phyloP scores from a whole-genome alignment of 2,329 filamentous ascomycete species.

The Lasiodiplodia citricola region DNA sequence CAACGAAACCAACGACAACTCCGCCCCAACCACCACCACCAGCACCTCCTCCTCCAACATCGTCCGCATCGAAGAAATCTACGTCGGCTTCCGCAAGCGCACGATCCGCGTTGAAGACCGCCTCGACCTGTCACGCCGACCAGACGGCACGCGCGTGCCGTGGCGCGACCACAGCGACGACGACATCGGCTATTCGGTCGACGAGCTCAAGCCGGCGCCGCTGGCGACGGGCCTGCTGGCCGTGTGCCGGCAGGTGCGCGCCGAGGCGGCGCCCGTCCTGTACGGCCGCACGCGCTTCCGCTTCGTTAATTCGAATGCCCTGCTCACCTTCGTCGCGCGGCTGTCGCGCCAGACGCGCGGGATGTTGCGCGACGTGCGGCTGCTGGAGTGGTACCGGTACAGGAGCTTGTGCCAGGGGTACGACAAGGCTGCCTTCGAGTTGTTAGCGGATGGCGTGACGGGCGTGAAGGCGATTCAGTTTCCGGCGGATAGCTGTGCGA shows the following conservation, averaged over 20 bases:
- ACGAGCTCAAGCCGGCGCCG: neutral
- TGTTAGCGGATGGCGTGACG: constrained; percentile 34
- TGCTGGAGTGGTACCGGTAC: constrained; percentile 29
- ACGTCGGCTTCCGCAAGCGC: neutral
- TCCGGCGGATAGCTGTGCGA: constrained; percentile 32
- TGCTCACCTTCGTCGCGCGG: constrained; percentile 39
- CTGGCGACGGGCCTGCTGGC: constrained; percentile 37
- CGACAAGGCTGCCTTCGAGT: constrained; percentile 41
- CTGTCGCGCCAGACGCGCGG: neutral
- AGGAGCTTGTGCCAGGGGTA: constrained; percentile 35
- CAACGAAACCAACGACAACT: neutral
- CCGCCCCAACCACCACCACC: neutral
- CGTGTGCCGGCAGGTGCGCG: constrained; percentile 38
- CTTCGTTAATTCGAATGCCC: constrained; percentile 34
- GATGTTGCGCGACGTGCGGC: constrained; percentile 29
- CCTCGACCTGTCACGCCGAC: neutral
- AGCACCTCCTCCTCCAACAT: neutral
- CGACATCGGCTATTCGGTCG: neutral
- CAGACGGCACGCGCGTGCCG: no score
- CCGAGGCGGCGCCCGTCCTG: constrained; percentile 37
- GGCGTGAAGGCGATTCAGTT: constrained; percentile 37
- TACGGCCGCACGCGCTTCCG: constrained; percentile 38
- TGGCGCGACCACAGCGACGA: neutral
- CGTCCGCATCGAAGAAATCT: neutral
- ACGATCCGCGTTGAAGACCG: neutral